These are phyloP conservation scores for Cudoniella acicularis DNA, from an alignment of 495 filamentous ascomycete species.

Conservation along the genomic window DNA sequence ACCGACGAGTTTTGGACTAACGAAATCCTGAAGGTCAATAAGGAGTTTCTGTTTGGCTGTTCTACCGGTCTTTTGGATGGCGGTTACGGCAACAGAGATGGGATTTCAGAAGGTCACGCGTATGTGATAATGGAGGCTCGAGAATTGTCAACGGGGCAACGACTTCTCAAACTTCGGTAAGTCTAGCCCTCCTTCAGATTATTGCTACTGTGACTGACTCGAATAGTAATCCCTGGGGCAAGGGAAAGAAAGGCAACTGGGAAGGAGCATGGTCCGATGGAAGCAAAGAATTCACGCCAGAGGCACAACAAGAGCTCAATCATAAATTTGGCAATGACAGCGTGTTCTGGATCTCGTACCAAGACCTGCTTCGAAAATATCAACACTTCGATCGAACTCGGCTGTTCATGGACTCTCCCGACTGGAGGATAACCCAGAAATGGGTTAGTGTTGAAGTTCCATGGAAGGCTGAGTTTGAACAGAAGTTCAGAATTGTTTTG, in stretches of 20 bases:
- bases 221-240: conserved; percentile 82
- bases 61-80: conserved; percentile 51
- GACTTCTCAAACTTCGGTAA: conserved; percentile 57
- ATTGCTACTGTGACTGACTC: neutral
- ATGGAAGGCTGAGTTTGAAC: conserved; percentile 82
- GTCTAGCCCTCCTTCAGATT: neutral
- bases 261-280: conserved; percentile 84
- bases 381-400: conserved; percentile 82
- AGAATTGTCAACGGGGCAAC: conserved; percentile 56
- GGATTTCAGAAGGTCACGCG: conserved; percentile 78
- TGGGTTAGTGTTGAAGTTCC: conserved; percentile 86
- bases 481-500: conserved; percentile 74
- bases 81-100: conserved; percentile 51
- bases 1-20: conserved; percentile 86
- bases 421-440: conserved; percentile 78
- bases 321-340: conserved; percentile 82
- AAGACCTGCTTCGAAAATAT: conserved; percentile 86
- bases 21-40: conserved; percentile 78
- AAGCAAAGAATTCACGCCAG: conserved; percentile 85
- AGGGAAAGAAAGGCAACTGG: conserved; percentile 69
- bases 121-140: conserved; percentile 84
- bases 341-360: conserved; percentile 66
- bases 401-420: conserved; percentile 72
- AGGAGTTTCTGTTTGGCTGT: conserved; percentile 86
- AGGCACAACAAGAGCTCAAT: conserved; percentile 75